Evolutionary conservation across 1,284 basidiomycete genomes (phyloP).

Genomic region (Mycosarcoma mackinlayi): DNA sequence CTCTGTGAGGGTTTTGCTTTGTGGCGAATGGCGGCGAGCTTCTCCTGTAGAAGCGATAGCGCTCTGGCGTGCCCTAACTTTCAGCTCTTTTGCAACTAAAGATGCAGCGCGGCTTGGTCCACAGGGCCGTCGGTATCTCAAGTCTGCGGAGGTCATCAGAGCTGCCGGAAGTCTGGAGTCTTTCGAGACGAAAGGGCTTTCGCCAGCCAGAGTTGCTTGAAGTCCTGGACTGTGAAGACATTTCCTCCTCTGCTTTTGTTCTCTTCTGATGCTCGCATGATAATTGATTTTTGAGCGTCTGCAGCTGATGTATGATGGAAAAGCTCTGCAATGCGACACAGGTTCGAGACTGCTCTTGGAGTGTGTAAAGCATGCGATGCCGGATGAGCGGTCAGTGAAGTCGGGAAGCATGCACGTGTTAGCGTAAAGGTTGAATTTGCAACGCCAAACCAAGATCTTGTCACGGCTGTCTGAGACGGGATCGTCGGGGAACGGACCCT

Average conservation of each 20-base stretch:
- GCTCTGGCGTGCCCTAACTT: slow-evolving; percentile 15
- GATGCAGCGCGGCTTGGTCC: slow-evolving; percentile 38
- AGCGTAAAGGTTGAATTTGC: too few species aligned
- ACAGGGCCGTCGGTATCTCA: slow-evolving; percentile 10
- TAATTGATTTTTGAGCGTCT: too few species aligned
- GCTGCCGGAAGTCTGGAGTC: slow-evolving; percentile 4
- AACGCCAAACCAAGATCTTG: too few species aligned
- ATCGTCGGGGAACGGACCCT: too few species aligned
- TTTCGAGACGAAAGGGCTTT: slow-evolving; percentile 3
- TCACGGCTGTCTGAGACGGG: too few species aligned
- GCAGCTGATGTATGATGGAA: too few species aligned
- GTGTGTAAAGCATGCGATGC: too few species aligned
- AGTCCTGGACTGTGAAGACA: slow-evolving; percentile 48
- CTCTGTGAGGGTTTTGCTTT: slow-evolving; percentile 11
- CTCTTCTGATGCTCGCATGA: too few species aligned
- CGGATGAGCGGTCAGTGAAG: too few species aligned
- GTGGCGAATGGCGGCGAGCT: slow-evolving; percentile 22
- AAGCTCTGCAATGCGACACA: not conserved
- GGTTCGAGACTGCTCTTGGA: too few species aligned
- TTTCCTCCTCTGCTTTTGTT: not conserved
- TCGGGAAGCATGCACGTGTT: too few species aligned
- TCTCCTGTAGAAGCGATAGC: slow-evolving; percentile 22
- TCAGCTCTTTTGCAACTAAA: slow-evolving; percentile 29
- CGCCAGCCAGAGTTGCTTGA: slow-evolving; percentile 20
- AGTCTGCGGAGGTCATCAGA: slow-evolving; percentile 39